Conservation (phyloP, 352 stramenopile genomes). For the Vaucheria bursata region DNA sequence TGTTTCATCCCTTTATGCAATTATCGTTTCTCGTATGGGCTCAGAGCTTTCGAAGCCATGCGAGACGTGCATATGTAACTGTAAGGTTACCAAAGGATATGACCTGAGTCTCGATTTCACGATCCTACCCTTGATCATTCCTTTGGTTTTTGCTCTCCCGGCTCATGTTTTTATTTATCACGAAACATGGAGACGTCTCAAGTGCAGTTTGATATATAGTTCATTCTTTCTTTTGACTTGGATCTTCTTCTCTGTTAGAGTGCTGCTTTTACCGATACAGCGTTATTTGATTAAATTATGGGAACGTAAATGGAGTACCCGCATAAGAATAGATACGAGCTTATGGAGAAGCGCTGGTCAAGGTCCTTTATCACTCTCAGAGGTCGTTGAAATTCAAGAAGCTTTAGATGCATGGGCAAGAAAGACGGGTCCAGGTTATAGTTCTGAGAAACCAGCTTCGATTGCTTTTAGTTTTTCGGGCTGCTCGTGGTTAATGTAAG, state of each 20-base stretch:
- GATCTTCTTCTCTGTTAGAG: background rate
- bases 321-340: background rate
- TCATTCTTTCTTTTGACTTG: background rate
- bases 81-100: too few relatives aligned
- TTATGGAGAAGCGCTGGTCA: background rate
- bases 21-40: too few relatives aligned
- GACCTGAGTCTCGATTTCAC: too few relatives aligned
- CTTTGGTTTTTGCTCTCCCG: background rate
- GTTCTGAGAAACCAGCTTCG: background rate
- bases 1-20: too few relatives aligned
- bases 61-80: too few relatives aligned
- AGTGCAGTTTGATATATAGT: background rate
- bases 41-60: too few relatives aligned
- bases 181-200: background rate
- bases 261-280: background rate
- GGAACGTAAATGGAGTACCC: background rate
- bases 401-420: background rate
- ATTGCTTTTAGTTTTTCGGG: constrained; percentile 3
- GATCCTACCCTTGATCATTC: too few relatives aligned
- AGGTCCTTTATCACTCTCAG: background rate
- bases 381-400: background rate
- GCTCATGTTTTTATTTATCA: background rate
- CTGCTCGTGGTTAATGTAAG: constrained; percentile 17
- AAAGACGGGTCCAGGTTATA: background rate
- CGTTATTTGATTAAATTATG: background rate